These are phyloP conservation scores for Nissolia schottii DNA, from an alignment of 306 rosid species.

Conservation along the genomic window DNA sequence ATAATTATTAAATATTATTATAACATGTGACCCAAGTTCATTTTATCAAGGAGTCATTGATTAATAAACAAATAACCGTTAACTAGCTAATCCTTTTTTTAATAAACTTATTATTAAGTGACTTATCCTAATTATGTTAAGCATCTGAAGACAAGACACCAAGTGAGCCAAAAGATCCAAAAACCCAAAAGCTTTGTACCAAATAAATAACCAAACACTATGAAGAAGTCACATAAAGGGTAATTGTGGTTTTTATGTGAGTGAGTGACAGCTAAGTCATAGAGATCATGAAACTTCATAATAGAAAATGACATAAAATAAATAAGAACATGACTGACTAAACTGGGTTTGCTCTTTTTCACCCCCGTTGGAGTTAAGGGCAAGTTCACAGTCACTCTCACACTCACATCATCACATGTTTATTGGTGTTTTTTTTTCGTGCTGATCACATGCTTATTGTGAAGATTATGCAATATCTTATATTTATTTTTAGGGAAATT, in stretches of 20 bases:
- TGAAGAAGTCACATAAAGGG: neutral
- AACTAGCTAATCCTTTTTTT: no score
- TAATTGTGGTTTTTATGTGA: neutral
- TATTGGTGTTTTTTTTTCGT: no score
- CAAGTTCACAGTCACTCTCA: neutral
- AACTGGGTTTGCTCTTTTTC: constrained; percentile 17
- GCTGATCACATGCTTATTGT: constrained; percentile 2
- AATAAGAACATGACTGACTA: neutral
- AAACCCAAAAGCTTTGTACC: neutral
- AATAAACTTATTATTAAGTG: neutral
- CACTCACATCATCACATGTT: neutral
- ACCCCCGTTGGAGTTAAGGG: neutral
- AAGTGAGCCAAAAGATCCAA: neutral
- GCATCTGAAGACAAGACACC: neutral
- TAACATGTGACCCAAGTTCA: neutral
- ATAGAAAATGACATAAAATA: neutral
- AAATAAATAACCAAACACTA: neutral
- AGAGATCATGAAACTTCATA: neutral
- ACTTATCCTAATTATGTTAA: neutral
- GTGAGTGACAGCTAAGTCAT: constrained; percentile 29
- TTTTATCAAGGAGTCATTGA: neutral
- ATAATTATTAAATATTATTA: neutral
- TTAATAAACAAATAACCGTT: neutral
- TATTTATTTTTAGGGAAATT: no score
- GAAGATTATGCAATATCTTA: neutral